A percentile compares a stretch with the other conserved stretches of the same genome.
phyloP scores from a whole-genome alignment of 768 basidiomycete genomes.

The Boletus tomentosulus region DNA sequence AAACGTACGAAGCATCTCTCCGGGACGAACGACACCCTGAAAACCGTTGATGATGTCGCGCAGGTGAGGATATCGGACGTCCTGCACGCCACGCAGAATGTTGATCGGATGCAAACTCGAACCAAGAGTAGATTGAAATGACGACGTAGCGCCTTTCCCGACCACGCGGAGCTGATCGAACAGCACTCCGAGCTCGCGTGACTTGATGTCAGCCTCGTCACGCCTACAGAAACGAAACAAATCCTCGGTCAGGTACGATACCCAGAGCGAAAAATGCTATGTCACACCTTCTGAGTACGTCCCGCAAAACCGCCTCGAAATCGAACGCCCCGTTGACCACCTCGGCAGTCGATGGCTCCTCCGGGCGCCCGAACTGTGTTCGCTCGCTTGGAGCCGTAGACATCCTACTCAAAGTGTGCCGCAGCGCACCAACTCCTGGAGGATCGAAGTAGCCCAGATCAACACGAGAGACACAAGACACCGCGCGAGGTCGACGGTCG shows the following conservation, averaged over 20 bases:
- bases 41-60: slow-evolving; percentile 52
- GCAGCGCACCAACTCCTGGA: slow-evolving; percentile 35
- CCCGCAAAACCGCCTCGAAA: slow-evolving; percentile 26
- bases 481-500: not conserved
- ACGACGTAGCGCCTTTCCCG: slow-evolving; percentile 53
- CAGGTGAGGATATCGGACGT: slow-evolving; percentile 54
- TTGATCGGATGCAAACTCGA: slow-evolving; percentile 54
- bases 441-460: slow-evolving; percentile 53
- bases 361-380: not conserved
- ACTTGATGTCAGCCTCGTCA: slow-evolving; percentile 45
- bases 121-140: slow-evolving; percentile 57
- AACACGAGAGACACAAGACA: slow-evolving; percentile 31
- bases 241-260: not conserved
- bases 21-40: slow-evolving; percentile 54
- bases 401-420: slow-evolving; percentile 15
- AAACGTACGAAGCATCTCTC: slow-evolving; percentile 66
- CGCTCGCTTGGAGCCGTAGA: slow-evolving; percentile 10
- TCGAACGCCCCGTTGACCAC: slow-evolving; percentile 27
- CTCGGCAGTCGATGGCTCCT: not conserved
- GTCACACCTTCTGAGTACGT: slow-evolving; percentile 22
- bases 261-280: not conserved
- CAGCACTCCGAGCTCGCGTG: slow-evolving; percentile 55
- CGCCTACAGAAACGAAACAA: slow-evolving; percentile 31
- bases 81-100: slow-evolving; percentile 40
- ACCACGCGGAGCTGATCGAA: slow-evolving; percentile 58